Conservation (phyloP, 2,329 filamentous ascomycete genomes). For the Orbilia brochopaga region DNA sequence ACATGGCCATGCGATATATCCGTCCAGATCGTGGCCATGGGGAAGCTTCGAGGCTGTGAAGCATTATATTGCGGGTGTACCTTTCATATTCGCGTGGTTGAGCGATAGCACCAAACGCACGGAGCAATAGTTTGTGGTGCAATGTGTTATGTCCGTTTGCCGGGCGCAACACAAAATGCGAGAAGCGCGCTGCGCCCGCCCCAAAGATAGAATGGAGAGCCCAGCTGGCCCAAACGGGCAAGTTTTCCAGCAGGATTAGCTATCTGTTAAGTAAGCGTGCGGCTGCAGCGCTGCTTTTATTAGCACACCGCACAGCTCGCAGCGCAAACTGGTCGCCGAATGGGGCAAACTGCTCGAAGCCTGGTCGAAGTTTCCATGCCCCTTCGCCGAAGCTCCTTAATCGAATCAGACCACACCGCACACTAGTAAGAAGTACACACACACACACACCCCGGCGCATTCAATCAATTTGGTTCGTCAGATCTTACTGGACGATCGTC, state of each 20-base stretch:
- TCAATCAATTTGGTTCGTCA: no score
- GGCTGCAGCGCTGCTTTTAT: constrained; percentile 6
- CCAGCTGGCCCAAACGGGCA: not conserved
- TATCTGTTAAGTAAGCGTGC: constrained; percentile 3
- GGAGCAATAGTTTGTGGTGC: no score
- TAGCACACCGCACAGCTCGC: constrained; percentile 4
- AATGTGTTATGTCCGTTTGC: constrained; percentile 4
- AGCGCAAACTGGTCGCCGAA: constrained; percentile 37
- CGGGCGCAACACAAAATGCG: not conserved
- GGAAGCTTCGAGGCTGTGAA: no score
- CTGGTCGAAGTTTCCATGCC: constrained; percentile 30
- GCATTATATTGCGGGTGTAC: no score
- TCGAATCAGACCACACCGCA: no score
- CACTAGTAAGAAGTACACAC: no score
- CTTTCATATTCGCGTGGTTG: no score
- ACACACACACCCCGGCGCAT: no score
- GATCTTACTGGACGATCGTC: not conserved
- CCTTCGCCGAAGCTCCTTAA: constrained; percentile 10
- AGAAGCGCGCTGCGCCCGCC: not conserved
- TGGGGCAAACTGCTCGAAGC: constrained; percentile 34
- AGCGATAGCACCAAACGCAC: no score
- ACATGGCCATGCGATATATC: no score
- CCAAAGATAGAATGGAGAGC: not conserved
- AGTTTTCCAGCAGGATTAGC: not conserved
- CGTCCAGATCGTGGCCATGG: no score